Evolutionary conservation across 768 basidiomycete species (phyloP), one percentile per base, ranked within the genome.

Genomic region (Russula lepida): DNA sequence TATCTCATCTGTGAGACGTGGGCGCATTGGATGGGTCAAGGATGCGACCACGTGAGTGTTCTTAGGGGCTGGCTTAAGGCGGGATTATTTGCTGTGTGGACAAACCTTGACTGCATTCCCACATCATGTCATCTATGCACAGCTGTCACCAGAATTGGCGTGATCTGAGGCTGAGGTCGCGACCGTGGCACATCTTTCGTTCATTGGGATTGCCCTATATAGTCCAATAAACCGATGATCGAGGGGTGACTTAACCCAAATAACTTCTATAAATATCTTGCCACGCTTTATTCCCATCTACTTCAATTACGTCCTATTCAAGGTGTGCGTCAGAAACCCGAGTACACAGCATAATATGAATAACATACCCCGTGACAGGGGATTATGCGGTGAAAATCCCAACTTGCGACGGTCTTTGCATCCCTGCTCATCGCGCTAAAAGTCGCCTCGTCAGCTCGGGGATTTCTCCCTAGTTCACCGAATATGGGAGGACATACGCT

Each of bases 301-400:
- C n/a, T n/a, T n/a, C n/a, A n/a, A n/a, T n/a, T n/a, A n/a, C n/a
- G n/a, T n/a, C n/a, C n/a, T n/a, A n/a, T n/a, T n/a, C n/a, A n/a
- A n/a, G n/a, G n/a, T n/a, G 19, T 46, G 30, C 4, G 32, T 28
- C 12, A 54, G 25, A 19, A n/a, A 12, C 43, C n/a, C 6, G 25
- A 21, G 6, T 12, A 15, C 9, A n/a, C n/a, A n/a, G 39, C n/a
- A 35, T 17, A 27, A 32, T 51, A 47, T 15, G 41, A 55, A 13
- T 19, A 21, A 66, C 76, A 61, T 56, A 79, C 80, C 28, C 80
- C 81, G 70, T 89, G 87, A 64, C 88, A 89, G 59, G 86, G 85
- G 47, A 89, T 88, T 64, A 89, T 84, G 47, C 84, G 75, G 6
- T 84, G 78, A 68, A 89, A 88, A 65, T 85, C 82, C 91, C 91